phyloP scores from a whole-genome alignment of 441 rosid species.

The Oxalis stricta region DNA sequence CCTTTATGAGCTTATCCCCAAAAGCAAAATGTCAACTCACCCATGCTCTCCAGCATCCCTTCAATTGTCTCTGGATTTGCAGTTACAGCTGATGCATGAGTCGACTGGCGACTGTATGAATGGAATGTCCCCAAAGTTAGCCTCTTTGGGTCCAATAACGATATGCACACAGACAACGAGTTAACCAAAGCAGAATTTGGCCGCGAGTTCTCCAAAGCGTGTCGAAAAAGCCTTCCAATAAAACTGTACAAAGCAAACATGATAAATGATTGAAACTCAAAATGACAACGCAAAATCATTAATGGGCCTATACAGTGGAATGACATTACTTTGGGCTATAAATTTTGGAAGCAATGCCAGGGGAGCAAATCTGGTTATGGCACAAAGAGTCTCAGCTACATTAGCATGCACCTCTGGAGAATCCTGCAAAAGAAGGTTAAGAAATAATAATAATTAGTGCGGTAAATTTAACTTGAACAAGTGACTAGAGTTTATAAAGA shows the following conservation, averaged over 20 bases:
- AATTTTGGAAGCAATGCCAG: constrained; percentile 68
- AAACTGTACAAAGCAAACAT: constrained; percentile 29
- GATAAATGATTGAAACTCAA: constrained; percentile 5
- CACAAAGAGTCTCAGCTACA: constrained; percentile 81
- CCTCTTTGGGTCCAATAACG: constrained; percentile 84
- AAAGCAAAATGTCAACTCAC: constrained; percentile 32
- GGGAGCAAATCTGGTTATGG: constrained; percentile 82
- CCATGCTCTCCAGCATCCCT: constrained; percentile 83
- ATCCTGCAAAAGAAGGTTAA: constrained; percentile 32
- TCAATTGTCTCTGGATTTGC: constrained; percentile 71
- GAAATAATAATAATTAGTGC: neutral
- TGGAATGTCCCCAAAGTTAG: constrained; percentile 54
- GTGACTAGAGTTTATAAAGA: too few relatives aligned
- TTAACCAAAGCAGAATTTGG: constrained; percentile 88
- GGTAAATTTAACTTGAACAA: too few relatives aligned
- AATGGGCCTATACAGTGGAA: neutral
- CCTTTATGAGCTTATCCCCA: neutral
- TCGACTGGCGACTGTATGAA: constrained; percentile 45
- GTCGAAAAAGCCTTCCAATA: constrained; percentile 64
- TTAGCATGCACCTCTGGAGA: constrained; percentile 90
- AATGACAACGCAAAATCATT: neutral
- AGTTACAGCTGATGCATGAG: constrained; percentile 38
- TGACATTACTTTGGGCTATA: constrained; percentile 57
- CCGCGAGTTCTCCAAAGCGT: constrained; percentile 76
- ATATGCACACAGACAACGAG: constrained; percentile 79